Base-by-base conservation (phyloP, 805 yeast species). In the Yamadazyma kitorensis region DNA sequence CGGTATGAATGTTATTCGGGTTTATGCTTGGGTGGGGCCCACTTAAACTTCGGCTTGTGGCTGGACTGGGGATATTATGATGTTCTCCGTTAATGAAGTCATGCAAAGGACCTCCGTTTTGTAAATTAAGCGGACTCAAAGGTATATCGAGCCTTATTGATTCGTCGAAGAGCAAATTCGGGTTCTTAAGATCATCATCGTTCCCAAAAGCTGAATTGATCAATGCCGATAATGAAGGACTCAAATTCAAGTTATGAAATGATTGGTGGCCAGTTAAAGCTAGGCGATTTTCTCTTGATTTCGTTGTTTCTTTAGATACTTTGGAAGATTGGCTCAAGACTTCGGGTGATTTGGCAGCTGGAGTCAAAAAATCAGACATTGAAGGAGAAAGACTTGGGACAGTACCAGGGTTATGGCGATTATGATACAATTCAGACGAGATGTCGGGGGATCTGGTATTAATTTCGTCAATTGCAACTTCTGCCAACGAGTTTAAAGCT, bases 191-290 rank as follows among this genome's bases (percentile, higher is more conserved):
- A 5, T 39, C 49, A 9, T 51, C 54, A 13, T 59, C 60, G 14
- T 37, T 46, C 6, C 51, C 50, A 36, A 59, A 57, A 5, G 65
- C 68, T 36, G 52, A 53, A 36, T 54, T 61, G 20, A 64, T 57
- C 15, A 64, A 44, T 1, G 68, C 69, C 3, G 68, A 53, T n/a
- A 64, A 47, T 3, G 65, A 56, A 1, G 70, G 70, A 10, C 67
- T 59, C 16, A 62, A 41, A 28, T 56, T 52, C 25, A 57, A 31
- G 21, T 59, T 55, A 9, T 23, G 23, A 16, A 24, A 26, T 4
- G 34, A 29, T 12, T 20, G 28, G 13, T 31, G 29, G 5, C 30
- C 34, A 17, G n/a, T 21, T 10, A 26, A 22, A 2, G 22, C 11
- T 7, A 29, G 11, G 13, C 29, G 37, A 11, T 34, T 17, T 3